Percentiles rank a stretch among this genome's conserved stretches.
Evolutionary conservation across 805 yeast species (phyloP).

Genomic region (Maudiozyma saulgeensis): DNA sequence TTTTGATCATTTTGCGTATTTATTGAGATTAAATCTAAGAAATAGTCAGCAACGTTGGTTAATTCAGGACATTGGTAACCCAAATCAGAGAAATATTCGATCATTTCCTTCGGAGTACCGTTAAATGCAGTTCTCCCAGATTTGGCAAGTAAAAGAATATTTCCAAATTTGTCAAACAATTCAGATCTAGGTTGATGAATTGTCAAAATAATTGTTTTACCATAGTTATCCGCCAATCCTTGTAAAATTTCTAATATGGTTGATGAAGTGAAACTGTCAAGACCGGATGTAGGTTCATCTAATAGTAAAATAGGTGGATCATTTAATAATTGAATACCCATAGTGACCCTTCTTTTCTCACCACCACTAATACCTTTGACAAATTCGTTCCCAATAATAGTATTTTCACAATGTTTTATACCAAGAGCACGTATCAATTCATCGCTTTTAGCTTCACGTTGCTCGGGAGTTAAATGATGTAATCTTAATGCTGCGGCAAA

Average conservation of each 20-base stretch:
- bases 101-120: conserved; percentile 42
- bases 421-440: conserved; percentile 60
- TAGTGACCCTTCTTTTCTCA: conserved; percentile 76
- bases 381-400: conserved; percentile 51
- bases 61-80: conserved; percentile 51
- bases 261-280: conserved; percentile 70
- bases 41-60: conserved; percentile 65
- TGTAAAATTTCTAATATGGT: conserved; percentile 54
- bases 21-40: conserved; percentile 60
- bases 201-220: conserved; percentile 62
- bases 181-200: conserved; percentile 79
- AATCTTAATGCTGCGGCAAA: conserved; percentile 65
- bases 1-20: conserved; percentile 36
- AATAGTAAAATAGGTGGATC: conserved; percentile 62
- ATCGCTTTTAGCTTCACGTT: conserved; percentile 41
- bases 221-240: conserved; percentile 41
- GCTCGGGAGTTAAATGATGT: conserved; percentile 34
- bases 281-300: conserved; percentile 87
- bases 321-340: conserved; percentile 67
- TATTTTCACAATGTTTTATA: conserved; percentile 67
- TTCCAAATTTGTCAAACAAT: conserved; percentile 55
- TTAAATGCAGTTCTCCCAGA: conserved; percentile 65
- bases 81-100: conserved; percentile 36
- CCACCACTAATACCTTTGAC: conserved; percentile 78
- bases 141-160: conserved; percentile 60